Evolutionary conservation across 2,329 filamentous ascomycete genomes (phyloP), one percentile per base, ranked within the genome.

Genomic region (Neoarthrinium moseri): DNA sequence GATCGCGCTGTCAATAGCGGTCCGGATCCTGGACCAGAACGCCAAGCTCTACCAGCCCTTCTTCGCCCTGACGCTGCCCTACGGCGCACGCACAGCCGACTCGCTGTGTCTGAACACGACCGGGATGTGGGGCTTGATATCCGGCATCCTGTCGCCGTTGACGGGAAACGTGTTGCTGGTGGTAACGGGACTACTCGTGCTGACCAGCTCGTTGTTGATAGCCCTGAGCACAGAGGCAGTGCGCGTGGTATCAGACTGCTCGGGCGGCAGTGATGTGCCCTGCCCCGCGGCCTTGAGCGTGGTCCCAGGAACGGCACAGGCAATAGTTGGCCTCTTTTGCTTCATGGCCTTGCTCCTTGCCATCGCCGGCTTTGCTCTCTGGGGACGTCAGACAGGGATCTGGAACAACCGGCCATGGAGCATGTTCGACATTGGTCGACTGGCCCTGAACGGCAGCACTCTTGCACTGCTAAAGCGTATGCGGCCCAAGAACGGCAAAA

Each of bases 71-170:
- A 58, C 66, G 5, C 58, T 55, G 7, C 51, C 58, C 0, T 54
- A 57, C 1, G 73, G 72, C 5, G 68, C 68, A 0, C 41, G 55
- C 0, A 73, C 73, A 0, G 51, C 55, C 0, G 64, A 74, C 24
- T 73, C 72, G 0, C 54, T 76, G 15, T 69, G 64, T 8, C 59
- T 74, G 5, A 62, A 68, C 43, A 74, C 72, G 29, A 59, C 59
- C 7, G 69, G 71, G 0, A 50, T 67, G 40, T 58, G 60, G 38
- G 64, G 63, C 7, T 54, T 74, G 6, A 26, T 65, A 1, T 55
- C 59, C 1, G 69, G 71, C 0, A 51, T 69, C n/a, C 49, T 56
- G 23, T 58, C 63, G 0, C 51, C 72, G 0, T 26, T 59, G 2
- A 59, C 62, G 23, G 64, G 65, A 2, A 63, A 71, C 2, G 57